A percentile compares a stretch with the other conserved stretches of the same genome.
These are phyloP conservation scores for Stylonectria norvegica DNA, from an alignment of 2,329 filamentous ascomycete genomes.

Conservation along the genomic window DNA sequence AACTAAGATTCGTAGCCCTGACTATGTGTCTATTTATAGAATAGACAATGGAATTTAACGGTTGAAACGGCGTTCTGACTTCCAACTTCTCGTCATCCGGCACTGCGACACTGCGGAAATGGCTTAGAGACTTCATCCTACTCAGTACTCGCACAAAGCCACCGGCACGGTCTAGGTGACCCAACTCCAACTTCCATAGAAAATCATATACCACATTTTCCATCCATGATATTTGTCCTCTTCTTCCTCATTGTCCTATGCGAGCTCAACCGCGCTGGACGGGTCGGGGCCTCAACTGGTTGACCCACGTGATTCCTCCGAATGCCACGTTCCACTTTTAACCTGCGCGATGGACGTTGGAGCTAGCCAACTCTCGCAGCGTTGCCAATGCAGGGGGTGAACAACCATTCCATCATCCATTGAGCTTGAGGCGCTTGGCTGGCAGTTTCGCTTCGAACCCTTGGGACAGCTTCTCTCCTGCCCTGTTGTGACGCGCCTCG, in stretches of 20 bases:
- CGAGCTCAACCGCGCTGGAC: too few species aligned
- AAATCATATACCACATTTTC: too few species aligned
- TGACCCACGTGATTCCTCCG: neutral
- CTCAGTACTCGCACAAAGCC: too few species aligned
- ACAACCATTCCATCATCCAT: neutral
- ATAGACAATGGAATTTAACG: slow-evolving; percentile 3
- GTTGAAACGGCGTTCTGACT: slow-evolving; percentile 1
- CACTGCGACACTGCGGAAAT: too few species aligned
- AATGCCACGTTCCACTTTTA: neutral
- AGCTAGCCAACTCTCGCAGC: neutral
- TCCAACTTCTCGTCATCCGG: too few species aligned
- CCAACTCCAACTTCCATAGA: too few species aligned
- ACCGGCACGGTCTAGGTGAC: too few species aligned
- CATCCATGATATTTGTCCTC: too few species aligned
- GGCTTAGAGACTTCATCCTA: slow-evolving; percentile 1
- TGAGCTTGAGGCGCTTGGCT: neutral
- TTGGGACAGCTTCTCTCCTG: neutral
- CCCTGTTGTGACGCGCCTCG: neutral
- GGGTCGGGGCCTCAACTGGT: too few species aligned
- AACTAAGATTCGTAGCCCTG: too few species aligned
- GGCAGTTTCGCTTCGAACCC: neutral
- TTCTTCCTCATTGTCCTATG: too few species aligned
- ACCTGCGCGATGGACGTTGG: neutral
- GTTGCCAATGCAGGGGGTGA: slow-evolving; percentile 1
- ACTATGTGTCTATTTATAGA: too few species aligned